Evolutionary conservation across 176 grass and related monocot genomes (phyloP), one percentile per base, ranked within the genome.

Genomic region (Rhipidocladum racemiflorum): DNA sequence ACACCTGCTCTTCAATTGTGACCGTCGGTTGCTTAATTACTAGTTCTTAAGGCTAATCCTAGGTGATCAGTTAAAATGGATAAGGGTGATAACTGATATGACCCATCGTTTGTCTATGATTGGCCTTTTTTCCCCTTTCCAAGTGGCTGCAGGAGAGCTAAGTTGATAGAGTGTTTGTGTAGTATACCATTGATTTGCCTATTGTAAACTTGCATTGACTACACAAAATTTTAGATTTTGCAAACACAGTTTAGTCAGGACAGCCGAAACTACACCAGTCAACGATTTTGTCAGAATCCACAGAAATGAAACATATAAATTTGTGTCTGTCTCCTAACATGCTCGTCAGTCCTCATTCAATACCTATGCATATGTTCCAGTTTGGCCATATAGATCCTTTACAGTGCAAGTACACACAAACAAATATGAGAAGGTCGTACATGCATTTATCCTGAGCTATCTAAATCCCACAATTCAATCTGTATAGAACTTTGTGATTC

Each of bases 331-430:
- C 50, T 46, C 14, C 44, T 4, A 36, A 25, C 12, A 35, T 75
- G 72, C 40, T n/a, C 10, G 43, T 65, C 60, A 14, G 56, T 59
- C n/a, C 11, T 12, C 36, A 20, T 5, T 43, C 15, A 30, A 45
- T 15, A 61, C 24, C 9, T 69, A 30, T 70, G 39, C 40, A 59
- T 81, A 57, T 73, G 25, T 56, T 65, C 9, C 18, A n/a, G 5
- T 75, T 69, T 61, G 40, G 36, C 53, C 78, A 30, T 60, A 75
- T 12, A 75, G 68, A 75, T 59, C 71, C 27, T 49, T n/a, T 27
- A 59, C 28, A 29, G 48, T 79, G 9, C 69, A 51, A 77, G 68
- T 42, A 75, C 42, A 70, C 9, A 51, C 29, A 9, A 54, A 55
- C 17, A 42, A 57, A 21, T 14, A 48, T n/a, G 38, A 17, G 4